A percentile compares a stretch with the other conserved stretches of the same genome.
Evolutionary conservation across 495 filamentous ascomycete genomes (phyloP).

Genomic region (Penicillium samsonianum): DNA sequence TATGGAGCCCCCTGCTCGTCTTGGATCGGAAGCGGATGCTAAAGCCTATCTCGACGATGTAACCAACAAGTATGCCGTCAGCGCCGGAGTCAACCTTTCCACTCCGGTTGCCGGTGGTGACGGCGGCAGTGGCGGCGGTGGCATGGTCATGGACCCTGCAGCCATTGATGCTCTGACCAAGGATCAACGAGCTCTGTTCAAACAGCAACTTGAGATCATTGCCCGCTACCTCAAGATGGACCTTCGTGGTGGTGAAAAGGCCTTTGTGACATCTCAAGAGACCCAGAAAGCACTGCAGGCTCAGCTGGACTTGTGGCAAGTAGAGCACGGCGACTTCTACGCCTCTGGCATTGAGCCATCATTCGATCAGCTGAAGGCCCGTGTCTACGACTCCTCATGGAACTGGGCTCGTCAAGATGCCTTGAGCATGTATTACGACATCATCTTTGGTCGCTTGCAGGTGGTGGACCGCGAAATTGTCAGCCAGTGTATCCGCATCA

Average conservation of each 20-base stretch:
- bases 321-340: slow-evolving; percentile 95
- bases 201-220: slow-evolving; percentile 93
- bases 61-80: slow-evolving; percentile 83
- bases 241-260: slow-evolving; percentile 91
- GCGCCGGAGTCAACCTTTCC: slow-evolving; percentile 81
- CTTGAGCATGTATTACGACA: slow-evolving; percentile 97
- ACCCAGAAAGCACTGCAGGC: slow-evolving; percentile 82
- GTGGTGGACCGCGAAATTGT: slow-evolving; percentile 97
- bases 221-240: slow-evolving; percentile 97
- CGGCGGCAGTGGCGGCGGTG: slow-evolving; percentile 65
- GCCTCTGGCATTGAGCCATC: slow-evolving; percentile 90
- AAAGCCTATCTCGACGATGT: slow-evolving; percentile 89
- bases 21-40: slow-evolving; percentile 85
- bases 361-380: slow-evolving; percentile 89
- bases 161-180: slow-evolving; percentile 96
- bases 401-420: slow-evolving; percentile 99
- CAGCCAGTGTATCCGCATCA: slow-evolving; percentile 96
- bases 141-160: slow-evolving; percentile 99
- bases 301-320: slow-evolving; percentile 91
- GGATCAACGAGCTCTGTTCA: slow-evolving; percentile 91
- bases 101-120: slow-evolving; percentile 74
- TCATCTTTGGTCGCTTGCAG: slow-evolving; percentile 93
- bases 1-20: slow-evolving; percentile 83
- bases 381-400: slow-evolving; percentile 98
- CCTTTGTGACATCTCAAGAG: slow-evolving; percentile 78